Evolutionary conservation across 495 filamentous ascomycete species (phyloP).

Genomic region (Aspergillus nidulans): DNA sequence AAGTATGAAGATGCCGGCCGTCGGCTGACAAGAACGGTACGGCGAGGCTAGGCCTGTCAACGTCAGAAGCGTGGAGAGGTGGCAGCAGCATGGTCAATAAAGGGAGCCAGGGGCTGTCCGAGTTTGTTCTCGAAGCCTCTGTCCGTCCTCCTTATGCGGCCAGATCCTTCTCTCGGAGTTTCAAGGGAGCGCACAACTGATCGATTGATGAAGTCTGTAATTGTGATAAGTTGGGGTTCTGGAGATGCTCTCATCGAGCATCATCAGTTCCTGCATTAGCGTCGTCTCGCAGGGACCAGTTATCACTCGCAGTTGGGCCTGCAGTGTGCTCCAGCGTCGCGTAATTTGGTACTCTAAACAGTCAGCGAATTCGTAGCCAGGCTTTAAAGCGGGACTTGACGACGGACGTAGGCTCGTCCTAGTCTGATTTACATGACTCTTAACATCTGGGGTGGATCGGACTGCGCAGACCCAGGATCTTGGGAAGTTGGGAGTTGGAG

Average conservation of each 20-base stretch:
- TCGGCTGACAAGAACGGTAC: neutral
- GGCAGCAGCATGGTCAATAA: neutral
- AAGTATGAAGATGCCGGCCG: too few species aligned
- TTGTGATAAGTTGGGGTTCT: conserved; percentile 10
- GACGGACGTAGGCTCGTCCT: neutral
- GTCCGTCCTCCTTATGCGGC: neutral
- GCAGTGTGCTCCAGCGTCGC: neutral
- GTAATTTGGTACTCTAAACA: neutral
- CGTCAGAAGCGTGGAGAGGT: neutral
- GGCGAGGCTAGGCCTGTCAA: neutral
- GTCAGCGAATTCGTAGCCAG: neutral
- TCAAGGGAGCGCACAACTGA: conserved; percentile 12
- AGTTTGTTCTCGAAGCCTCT: neutral
- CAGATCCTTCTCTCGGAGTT: conserved; percentile 4
- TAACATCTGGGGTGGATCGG: neutral
- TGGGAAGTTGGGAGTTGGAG: neutral
- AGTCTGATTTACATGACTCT: neutral
- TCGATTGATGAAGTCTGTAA: conserved; percentile 12
- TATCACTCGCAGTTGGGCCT: neutral
- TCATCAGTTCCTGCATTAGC: conserved; percentile 46
- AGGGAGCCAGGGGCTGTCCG: neutral
- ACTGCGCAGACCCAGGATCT: neutral
- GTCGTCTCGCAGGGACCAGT: conserved; percentile 19
- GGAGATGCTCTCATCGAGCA: conserved; percentile 9
- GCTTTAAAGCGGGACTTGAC: neutral